These are phyloP conservation scores for Ramaria sp. DNA, from an alignment of 768 basidiomycete genomes.

Conservation along the genomic window DNA sequence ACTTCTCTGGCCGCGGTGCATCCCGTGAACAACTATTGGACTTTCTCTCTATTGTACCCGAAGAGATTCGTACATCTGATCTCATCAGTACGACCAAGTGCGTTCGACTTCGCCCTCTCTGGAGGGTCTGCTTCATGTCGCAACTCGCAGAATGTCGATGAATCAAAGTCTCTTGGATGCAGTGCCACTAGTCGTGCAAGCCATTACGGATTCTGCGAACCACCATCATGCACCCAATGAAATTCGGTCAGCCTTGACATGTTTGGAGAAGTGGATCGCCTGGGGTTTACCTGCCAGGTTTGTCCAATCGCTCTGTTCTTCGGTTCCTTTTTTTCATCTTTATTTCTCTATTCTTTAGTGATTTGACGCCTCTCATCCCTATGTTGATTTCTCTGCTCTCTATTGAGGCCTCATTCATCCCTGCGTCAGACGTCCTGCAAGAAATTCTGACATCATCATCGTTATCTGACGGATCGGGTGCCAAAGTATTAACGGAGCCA, in stretches of 20 bases:
- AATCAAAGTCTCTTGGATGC: slow-evolving; percentile 57
- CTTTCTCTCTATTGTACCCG: slow-evolving; percentile 74
- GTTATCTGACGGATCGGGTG: slow-evolving; percentile 58
- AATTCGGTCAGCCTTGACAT: slow-evolving; percentile 62
- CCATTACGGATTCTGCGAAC: slow-evolving; percentile 48
- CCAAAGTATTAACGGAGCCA: slow-evolving; percentile 70
- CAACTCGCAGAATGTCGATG: slow-evolving; percentile 43
- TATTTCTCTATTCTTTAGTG: slow-evolving; percentile 27
- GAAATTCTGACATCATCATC: slow-evolving; percentile 71
- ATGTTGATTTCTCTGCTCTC: slow-evolving; percentile 50
- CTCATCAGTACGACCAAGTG: slow-evolving; percentile 65
- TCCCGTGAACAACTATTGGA: slow-evolving; percentile 54
- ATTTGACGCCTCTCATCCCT: slow-evolving; percentile 45
- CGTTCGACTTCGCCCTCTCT: slow-evolving; percentile 19
- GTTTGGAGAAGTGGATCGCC: slow-evolving; percentile 76
- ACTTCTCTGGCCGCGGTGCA: slow-evolving; percentile 50
- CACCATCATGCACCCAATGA: slow-evolving; percentile 32
- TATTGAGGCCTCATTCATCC: slow-evolving; percentile 45
- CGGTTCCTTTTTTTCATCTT: neutral
- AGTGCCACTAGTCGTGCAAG: slow-evolving; percentile 58
- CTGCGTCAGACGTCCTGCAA: slow-evolving; percentile 61
- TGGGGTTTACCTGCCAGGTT: slow-evolving; percentile 57
- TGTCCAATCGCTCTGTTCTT: slow-evolving; percentile 13
- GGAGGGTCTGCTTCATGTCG: neutral
- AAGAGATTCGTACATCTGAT: slow-evolving; percentile 71